phyloP scores from a whole-genome alignment of 495 filamentous ascomycete species.

The Copromyces sp. region DNA sequence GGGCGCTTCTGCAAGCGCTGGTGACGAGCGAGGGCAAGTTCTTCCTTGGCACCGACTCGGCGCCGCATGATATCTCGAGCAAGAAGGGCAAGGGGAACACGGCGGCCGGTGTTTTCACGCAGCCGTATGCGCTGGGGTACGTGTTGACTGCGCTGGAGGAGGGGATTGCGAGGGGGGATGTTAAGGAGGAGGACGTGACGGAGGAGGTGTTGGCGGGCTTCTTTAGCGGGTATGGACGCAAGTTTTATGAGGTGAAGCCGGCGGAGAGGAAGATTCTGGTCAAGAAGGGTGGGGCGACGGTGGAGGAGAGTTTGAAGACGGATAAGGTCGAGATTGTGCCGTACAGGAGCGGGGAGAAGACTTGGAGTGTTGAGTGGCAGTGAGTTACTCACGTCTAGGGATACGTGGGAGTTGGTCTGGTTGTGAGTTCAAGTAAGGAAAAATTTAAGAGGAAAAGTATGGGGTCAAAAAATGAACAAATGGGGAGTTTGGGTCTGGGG shows the following conservation, averaged over 20 bases:
- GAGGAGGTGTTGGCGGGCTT: conserved; percentile 63
- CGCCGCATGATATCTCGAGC: conserved; percentile 57
- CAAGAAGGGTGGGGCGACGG: conserved; percentile 9
- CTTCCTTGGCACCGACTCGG: conserved; percentile 48
- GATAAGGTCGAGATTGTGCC: conserved; percentile 54
- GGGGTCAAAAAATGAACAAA: neutral
- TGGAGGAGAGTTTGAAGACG: conserved; percentile 25
- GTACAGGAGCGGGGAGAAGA: conserved; percentile 55
- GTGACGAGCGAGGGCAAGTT: conserved; percentile 64
- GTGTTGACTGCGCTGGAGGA: conserved; percentile 62
- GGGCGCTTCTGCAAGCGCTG: conserved; percentile 60
- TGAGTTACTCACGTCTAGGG: neutral
- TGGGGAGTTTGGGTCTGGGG: neutral
- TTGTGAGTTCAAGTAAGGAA: neutral
- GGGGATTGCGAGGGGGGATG: conserved; percentile 52
- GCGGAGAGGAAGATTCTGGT: conserved; percentile 14
- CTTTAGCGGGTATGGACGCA: conserved; percentile 60
- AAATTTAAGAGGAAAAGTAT: neutral
- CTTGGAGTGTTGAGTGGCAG: conserved; percentile 47
- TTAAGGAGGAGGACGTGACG: conserved; percentile 54
- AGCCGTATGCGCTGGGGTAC: conserved; percentile 70
- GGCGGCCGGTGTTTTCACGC: conserved; percentile 86
- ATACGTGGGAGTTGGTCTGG: neutral
- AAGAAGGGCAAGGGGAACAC: conserved; percentile 58
- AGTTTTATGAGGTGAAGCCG: conserved; percentile 48